Percentiles rank a stretch among this genome's conserved stretches.
Evolutionary conservation across 306 rosid species (phyloP).

Genomic region (Malus fusca): DNA sequence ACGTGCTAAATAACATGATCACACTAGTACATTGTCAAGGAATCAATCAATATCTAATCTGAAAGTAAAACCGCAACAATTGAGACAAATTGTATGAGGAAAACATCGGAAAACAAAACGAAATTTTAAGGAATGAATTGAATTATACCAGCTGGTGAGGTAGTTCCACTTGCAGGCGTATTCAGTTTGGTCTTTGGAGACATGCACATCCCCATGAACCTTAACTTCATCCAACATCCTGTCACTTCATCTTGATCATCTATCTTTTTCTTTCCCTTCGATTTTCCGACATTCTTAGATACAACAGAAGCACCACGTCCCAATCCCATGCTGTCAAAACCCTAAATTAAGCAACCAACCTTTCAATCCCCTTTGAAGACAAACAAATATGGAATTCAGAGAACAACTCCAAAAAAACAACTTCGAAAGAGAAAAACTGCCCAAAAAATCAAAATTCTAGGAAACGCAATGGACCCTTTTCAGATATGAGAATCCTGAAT

Average conservation of each 20-base stretch:
- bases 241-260: constrained; percentile 11
- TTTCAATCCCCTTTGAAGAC: not conserved
- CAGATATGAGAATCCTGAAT: constrained; percentile 7
- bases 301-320: constrained; percentile 16
- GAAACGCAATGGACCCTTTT: constrained; percentile 1
- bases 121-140: not conserved
- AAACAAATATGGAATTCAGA: constrained; percentile 2
- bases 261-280: constrained; percentile 22
- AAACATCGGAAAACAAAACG: not conserved
- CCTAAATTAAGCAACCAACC: constrained; percentile 7
- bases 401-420: not conserved
- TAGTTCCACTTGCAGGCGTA: constrained; percentile 13
- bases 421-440: not conserved
- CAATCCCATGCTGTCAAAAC: constrained; percentile 29
- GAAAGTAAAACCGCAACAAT: not conserved
- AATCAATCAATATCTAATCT: not conserved
- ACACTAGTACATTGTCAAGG: not conserved
- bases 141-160: constrained; percentile 23
- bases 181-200: constrained; percentile 20
- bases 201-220: constrained; percentile 36
- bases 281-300: constrained; percentile 13
- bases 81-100: not conserved
- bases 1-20: not conserved
- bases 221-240: constrained; percentile 37
- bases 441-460: constrained; percentile 10